Evolutionary conservation across 2,329 filamentous ascomycete species (phyloP), one percentile per base, ranked within the genome.

Genomic region (Calonectria pauciramosa): DNA sequence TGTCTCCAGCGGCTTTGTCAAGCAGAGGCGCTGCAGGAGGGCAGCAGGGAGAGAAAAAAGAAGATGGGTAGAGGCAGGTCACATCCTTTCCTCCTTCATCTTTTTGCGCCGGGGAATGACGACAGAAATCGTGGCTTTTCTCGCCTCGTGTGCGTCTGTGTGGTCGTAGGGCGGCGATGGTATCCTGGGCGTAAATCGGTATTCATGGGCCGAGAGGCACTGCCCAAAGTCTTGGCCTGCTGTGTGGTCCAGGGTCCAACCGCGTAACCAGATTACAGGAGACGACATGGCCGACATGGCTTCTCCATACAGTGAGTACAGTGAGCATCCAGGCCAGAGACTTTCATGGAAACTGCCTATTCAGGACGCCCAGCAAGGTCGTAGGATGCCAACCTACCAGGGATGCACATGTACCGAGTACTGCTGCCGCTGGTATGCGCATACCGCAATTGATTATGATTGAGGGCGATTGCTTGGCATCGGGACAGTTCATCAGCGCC

Each of bases 181-280:
- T 65, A 47, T 49, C 60, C 60, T 65, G 60, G 60, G 38, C 16
- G 41, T 65, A 65, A 65, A 47, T 65, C 60, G 60, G 60, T 65
- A 49, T 14, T 34, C 10, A 30, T 65, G 60, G 26, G 60, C 60
- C 41, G 60, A 65, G 60, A 44, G 26, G 41, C 38, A 65, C 41
- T 30, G 60, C 41, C 60, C 60, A 65, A 65, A 65, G 60, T 67
- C 41, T 70, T 52, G 67, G 68, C 54, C 54, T 63, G 34, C 34
- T 63, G 32, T 41, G n/a, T 63, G 56, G 38, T 26, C 56, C 56
- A 63, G 56, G 56, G 34, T 63, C 56, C 56, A 63, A 41, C 56
- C 56, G 56, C 56, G 56, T 41, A 63, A 13, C 23, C 14, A 18
- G 32, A 38, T 18, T 41, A 18, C 32, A 28, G 56, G 23, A 63